Percentiles rank a stretch among this genome's conserved stretches.
Conservation (phyloP, 495 filamentous ascomycete genomes). For the Lasiosphaeria hispida region DNA sequence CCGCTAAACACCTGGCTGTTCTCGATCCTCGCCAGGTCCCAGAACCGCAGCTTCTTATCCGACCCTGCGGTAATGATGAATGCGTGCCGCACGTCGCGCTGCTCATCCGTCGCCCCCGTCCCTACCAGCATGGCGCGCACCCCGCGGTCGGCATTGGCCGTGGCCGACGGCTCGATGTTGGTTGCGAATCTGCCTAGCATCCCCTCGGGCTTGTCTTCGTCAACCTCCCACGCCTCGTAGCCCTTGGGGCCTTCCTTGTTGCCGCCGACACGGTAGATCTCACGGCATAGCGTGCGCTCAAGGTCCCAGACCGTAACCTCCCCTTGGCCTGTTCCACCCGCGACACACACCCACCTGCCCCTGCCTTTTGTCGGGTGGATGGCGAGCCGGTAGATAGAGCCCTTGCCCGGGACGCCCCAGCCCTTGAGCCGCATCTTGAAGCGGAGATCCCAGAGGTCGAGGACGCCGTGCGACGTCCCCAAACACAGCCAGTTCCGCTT, state of each 20-base stretch:
- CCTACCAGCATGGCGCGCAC: constrained; percentile 60
- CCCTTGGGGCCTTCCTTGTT: constrained; percentile 56
- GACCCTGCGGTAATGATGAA: constrained; percentile 86
- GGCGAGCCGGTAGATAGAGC: constrained; percentile 74
- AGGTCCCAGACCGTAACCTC: constrained; percentile 96
- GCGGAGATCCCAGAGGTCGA: constrained; percentile 94
- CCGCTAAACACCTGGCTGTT: constrained; percentile 77
- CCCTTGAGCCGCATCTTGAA: constrained; percentile 83
- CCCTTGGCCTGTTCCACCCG: constrained; percentile 84
- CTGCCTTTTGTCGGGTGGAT: constrained; percentile 75
- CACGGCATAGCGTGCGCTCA: constrained; percentile 82
- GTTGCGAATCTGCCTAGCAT: constrained; percentile 88
- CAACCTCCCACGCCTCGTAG: constrained; percentile 86
- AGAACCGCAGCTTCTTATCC: constrained; percentile 89
- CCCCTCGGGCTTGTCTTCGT: constrained; percentile 82
- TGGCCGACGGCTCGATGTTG: constrained; percentile 55
- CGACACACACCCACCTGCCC: constrained; percentile 78
- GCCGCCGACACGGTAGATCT: constrained; percentile 73
- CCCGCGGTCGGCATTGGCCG: constrained; percentile 50
- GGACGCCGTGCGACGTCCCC: constrained; percentile 87
- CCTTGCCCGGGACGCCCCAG: constrained; percentile 82
- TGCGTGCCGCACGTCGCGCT: constrained; percentile 55
- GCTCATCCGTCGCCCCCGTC: constrained; percentile 54
- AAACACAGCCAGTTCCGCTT: constrained; percentile 86
- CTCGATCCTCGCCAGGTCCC: constrained; percentile 77